Conservation (phyloP, 257 asterid species). For the Cynanchum wilfordii region DNA sequence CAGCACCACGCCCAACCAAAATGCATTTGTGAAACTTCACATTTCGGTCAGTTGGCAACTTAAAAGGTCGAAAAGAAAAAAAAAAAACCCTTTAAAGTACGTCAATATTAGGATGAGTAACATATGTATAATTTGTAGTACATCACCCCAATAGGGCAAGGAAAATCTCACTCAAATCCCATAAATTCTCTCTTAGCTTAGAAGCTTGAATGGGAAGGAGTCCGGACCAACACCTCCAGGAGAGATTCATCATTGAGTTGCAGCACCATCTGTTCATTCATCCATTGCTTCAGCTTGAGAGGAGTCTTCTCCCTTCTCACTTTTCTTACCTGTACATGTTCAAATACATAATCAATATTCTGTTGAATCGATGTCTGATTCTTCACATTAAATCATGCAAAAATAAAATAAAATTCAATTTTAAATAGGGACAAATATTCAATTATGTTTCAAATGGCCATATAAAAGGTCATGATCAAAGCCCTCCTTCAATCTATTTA, state of each 20-base stretch:
- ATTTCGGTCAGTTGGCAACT: neutral
- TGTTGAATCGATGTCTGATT: neutral
- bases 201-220: conserved; percentile 7
- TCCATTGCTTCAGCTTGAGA: conserved; percentile 44
- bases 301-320: conserved; percentile 47
- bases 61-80: neutral
- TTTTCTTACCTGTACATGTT: conserved; percentile 54
- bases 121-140: conserved; percentile 11
- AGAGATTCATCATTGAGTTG: neutral
- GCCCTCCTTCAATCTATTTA: conserved; percentile 10
- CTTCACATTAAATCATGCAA: neutral
- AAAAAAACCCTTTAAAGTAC: conserved; percentile 9
- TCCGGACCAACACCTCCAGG: neutral
- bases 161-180: conserved; percentile 16
- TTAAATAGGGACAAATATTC: neutral
- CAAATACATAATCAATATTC: neutral
- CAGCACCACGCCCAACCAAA: neutral
- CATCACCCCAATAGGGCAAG: conserved; percentile 13
- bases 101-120: conserved; percentile 8
- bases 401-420: too few relatives aligned
- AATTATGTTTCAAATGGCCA: neutral
- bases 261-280: conserved; percentile 27
- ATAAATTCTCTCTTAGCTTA: conserved; percentile 7
- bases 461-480: conserved; percentile 2
- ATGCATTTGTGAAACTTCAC: neutral